Evolutionary conservation across 1,284 basidiomycete species (phyloP).

Genomic region (Cryptococcus hybrid): DNA sequence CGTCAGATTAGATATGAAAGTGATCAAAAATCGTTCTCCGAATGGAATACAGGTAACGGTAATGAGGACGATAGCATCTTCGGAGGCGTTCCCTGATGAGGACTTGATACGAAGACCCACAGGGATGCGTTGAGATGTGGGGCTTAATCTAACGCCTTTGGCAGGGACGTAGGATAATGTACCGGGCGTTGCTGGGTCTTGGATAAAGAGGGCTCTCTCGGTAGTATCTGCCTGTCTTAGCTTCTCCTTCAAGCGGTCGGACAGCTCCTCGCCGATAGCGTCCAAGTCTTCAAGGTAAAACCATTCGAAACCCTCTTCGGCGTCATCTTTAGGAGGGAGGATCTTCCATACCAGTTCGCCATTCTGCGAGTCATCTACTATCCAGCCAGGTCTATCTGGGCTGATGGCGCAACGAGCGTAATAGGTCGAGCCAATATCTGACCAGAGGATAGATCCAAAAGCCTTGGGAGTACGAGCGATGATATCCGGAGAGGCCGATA

Average conservation of each 20-base stretch:
- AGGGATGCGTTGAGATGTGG: slow-evolving; percentile 3
- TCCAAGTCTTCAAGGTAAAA: slow-evolving; percentile 12
- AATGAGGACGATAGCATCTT: slow-evolving; percentile 17
- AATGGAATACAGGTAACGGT: neutral
- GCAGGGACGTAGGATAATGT: slow-evolving; percentile 12
- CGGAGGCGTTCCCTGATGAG: neutral
- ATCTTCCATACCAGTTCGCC: slow-evolving; percentile 24
- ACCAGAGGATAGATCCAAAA: slow-evolving; percentile 31
- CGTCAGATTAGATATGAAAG: slow-evolving; percentile 16
- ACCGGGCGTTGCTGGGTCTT: slow-evolving; percentile 19
- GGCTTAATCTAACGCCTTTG: slow-evolving; percentile 1
- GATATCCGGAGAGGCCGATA: too few relatives aligned
- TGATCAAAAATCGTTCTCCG: slow-evolving; percentile 18
- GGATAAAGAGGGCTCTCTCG: slow-evolving; percentile 1
- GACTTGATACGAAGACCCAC: slow-evolving; percentile 12
- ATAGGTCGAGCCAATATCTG: slow-evolving; percentile 32
- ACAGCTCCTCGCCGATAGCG: slow-evolving; percentile 1
- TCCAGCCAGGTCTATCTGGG: slow-evolving; percentile 18
- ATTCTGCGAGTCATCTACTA: slow-evolving; percentile 10
- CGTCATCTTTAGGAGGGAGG: slow-evolving; percentile 1
- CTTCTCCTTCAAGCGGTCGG: slow-evolving; percentile 1
- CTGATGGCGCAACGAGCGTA: slow-evolving; percentile 27
- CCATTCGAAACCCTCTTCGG: slow-evolving; percentile 13
- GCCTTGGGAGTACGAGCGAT: slow-evolving; percentile 8
- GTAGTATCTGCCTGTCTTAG: slow-evolving; percentile 1